A percentile compares a stretch with the other conserved stretches of the same genome.
These are phyloP conservation scores for Penicillium brasilianum DNA, from an alignment of 2,329 filamentous ascomycete genomes.

Conservation along the genomic window DNA sequence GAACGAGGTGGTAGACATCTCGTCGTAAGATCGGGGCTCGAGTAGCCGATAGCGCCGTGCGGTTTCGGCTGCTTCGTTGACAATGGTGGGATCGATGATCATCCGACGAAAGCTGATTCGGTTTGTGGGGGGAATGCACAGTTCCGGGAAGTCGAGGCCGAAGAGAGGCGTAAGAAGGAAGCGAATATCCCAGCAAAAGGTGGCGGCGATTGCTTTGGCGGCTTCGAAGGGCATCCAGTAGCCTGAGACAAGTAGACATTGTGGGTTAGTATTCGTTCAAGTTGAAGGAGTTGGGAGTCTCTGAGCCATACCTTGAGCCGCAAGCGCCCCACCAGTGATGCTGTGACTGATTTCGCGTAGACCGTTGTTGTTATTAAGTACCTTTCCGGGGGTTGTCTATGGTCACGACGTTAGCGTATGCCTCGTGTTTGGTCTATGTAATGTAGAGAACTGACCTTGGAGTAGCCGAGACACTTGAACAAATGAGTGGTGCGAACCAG, in stretches of 20 bases:
- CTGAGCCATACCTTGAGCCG: conserved; percentile 74
- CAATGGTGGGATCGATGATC: conserved; percentile 65
- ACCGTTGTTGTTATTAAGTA: conserved; percentile 76
- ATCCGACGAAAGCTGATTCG: conserved; percentile 67
- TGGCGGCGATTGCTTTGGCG: conserved; percentile 83
- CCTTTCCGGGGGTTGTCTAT: conserved; percentile 87
- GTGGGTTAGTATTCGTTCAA: background rate
- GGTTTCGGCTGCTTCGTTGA: conserved; percentile 56
- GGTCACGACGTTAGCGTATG: background rate
- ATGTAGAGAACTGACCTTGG: conserved; percentile 68
- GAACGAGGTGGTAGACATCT: conserved; percentile 16
- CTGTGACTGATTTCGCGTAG: conserved; percentile 89
- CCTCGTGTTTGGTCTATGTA: background rate
- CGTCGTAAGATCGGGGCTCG: conserved; percentile 27
- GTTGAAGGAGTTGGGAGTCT: background rate
- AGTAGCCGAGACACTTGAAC: conserved; percentile 87
- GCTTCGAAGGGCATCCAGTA: conserved; percentile 96
- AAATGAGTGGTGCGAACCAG: conserved; percentile 92
- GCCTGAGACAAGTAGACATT: conserved; percentile 57
- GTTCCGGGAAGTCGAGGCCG: conserved; percentile 75
- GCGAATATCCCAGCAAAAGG: conserved; percentile 85
- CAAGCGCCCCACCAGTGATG: conserved; percentile 89
- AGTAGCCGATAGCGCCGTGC: conserved; percentile 40
- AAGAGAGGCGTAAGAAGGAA: conserved; percentile 89
- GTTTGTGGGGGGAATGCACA: conserved; percentile 70